Evolutionary conservation across 768 basidiomycete genomes (phyloP), one percentile per base, ranked within the genome.

Genomic region (Mycena metata): DNA sequence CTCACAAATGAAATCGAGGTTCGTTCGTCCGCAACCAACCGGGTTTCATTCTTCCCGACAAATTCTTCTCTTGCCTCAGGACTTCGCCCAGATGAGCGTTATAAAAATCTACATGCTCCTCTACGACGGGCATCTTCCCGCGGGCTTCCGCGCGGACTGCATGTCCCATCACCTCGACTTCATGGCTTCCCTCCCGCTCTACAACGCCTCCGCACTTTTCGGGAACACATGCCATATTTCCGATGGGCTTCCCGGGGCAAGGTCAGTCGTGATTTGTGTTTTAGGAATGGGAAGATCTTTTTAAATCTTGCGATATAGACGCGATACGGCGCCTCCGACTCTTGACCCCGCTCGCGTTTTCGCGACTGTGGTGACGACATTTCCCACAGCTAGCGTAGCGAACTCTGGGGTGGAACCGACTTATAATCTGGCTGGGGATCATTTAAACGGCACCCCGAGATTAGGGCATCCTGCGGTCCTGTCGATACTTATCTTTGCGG

Each of bases 1-100:
- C 58, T 69, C 1, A 80, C 67, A 11, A 72, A 73, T 52, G 68
- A 62, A 15, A 66, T 69, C 42, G 79, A 80, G 75, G 78, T 79
- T 59, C 30, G 70, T 61, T 17, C 13, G 30, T 30, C 30, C 3
- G 30, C 30, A 30, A 30, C 30, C 3, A 30, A 30, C 6, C 30
- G 30, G 3, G 30, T 30, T 30, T 30, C 6, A 30, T 30, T 30
- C 6, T 30, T 30, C 30, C 30, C 30, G 30, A 30, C 24, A 2
- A n/a, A 12, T 46, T 30, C 3, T 19, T 35, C 19, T 51, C 8
- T 17, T 12, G 21, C 17, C 26, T 12, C 33, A 62, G 66, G 66
- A 61, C 15, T 67, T 67, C 35, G 52, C 52, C 7, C 43, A 64
- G 21, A 39, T 64, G 33, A 41, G 35, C 33, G 23, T 64, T 15